Conservation (phyloP, 2,329 filamentous ascomycete genomes). For the Exophiala sp. region DNA sequence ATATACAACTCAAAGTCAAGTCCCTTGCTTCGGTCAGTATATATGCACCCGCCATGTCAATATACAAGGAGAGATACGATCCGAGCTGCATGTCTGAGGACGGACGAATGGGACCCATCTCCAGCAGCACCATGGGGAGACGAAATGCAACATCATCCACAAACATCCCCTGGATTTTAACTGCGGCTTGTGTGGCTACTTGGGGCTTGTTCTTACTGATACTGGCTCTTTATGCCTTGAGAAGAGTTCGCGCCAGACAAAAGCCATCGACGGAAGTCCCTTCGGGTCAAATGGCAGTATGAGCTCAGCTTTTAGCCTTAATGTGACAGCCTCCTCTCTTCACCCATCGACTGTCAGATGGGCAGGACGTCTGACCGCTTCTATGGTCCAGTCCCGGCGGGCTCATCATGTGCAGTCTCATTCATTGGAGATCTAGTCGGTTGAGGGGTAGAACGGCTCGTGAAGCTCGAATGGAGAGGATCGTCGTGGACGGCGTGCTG, state of each 20-base stretch:
- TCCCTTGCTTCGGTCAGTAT: too few relatives aligned
- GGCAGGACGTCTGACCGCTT: neutral
- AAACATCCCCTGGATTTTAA: neutral
- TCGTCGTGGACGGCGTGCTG: too few relatives aligned
- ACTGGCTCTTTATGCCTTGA: neutral
- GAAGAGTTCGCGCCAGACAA: neutral
- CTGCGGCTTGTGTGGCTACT: neutral
- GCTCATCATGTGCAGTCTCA: neutral
- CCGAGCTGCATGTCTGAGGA: neutral
- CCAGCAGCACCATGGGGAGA: neutral
- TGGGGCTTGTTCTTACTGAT: slow-evolving; percentile 1
- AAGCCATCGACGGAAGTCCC: neutral
- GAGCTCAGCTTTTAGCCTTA: neutral
- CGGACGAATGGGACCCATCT: neutral
- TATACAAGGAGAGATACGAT: neutral
- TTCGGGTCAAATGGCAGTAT: neutral
- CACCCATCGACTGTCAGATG: neutral
- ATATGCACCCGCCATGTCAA: neutral
- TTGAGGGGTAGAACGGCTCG: neutral
- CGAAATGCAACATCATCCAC: neutral
- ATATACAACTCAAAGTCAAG: too few relatives aligned
- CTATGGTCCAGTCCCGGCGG: too few relatives aligned
- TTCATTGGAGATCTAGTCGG: neutral
- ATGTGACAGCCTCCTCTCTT: neutral
- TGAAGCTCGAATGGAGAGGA: neutral